Conservation (phyloP, 192 early-diverging fungal species). For the Coemansia sp. region DNA sequence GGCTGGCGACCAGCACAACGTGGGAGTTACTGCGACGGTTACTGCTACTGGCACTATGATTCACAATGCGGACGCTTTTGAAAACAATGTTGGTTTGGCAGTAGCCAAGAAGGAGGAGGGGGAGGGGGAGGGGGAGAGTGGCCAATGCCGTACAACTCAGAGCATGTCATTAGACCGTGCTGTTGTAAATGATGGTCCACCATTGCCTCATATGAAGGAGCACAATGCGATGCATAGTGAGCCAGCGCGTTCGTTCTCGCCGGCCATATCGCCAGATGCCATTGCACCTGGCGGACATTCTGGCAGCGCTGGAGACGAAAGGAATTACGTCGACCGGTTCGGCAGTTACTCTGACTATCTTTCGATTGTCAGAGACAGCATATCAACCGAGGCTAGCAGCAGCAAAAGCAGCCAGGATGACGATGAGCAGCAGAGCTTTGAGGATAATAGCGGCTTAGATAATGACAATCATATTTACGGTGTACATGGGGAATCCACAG, state of each 20-base stretch:
- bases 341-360: slow-evolving; percentile 39
- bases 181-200: too few relatives aligned
- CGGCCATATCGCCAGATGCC: too few relatives aligned
- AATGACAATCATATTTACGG: neutral
- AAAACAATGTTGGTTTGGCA: neutral
- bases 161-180: too few relatives aligned
- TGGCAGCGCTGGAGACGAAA: neutral
- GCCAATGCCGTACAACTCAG: too few relatives aligned
- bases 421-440: neutral
- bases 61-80: neutral
- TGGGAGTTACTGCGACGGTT: slow-evolving; percentile 2
- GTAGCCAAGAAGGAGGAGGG: too few relatives aligned
- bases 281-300: neutral
- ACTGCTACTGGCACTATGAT: neutral
- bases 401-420: neutral
- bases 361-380: slow-evolving; percentile 8
- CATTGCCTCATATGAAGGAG: neutral
- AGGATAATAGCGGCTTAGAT: neutral
- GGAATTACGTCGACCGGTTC: slow-evolving; percentile 32
- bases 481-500: neutral
- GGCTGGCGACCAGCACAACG: neutral
- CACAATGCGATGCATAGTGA: neutral
- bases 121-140: too few relatives aligned
- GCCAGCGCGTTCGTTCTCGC: too few relatives aligned
- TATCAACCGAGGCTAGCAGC: neutral